These are phyloP conservation scores for Nothophoma quercina DNA, from an alignment of 2,329 filamentous ascomycete genomes.

Conservation along the genomic window DNA sequence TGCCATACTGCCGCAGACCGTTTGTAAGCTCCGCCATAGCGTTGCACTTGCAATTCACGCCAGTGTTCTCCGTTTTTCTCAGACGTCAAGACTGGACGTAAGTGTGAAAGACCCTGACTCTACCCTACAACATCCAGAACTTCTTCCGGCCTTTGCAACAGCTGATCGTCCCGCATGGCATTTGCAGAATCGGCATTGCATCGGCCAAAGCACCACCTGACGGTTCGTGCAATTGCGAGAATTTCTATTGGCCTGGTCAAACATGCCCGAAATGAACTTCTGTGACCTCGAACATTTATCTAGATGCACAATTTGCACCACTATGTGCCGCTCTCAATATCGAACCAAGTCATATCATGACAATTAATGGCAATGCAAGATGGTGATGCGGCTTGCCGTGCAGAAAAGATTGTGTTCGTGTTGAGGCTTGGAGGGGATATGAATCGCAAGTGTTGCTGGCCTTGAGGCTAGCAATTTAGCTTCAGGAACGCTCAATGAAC, in stretches of 20 bases:
- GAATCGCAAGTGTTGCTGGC: constrained; percentile 12
- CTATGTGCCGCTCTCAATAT: constrained; percentile 11
- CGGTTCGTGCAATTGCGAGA: constrained; percentile 12
- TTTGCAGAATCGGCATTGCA: constrained; percentile 12
- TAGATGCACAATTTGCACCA: constrained; percentile 6
- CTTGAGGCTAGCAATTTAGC: constrained; percentile 6
- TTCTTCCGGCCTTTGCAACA: background rate
- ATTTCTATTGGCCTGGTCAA: constrained; percentile 6
- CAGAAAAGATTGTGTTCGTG: background rate
- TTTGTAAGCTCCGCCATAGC: constrained; percentile 8
- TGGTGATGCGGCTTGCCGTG: constrained; percentile 1
- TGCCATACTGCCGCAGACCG: constrained; percentile 7
- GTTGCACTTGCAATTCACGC: constrained; percentile 4
- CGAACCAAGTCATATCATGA: background rate
- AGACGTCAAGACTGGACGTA: constrained; percentile 3
- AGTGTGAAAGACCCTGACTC: constrained; percentile 1
- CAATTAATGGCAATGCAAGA: background rate
- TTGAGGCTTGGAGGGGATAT: constrained; percentile 2
- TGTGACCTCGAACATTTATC: constrained; percentile 1
- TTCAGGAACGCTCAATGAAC: constrained; percentile 3
- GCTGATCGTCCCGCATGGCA: constrained; percentile 2
- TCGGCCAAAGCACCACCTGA: constrained; percentile 8
- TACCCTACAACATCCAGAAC: constrained; percentile 1
- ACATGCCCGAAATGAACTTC: constrained; percentile 1
- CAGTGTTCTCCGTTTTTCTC: background rate